A percentile compares a stretch with the other conserved stretches of the same genome.
Conservation (phyloP, 441 rosid genomes). For the Adansonia gregorii region DNA sequence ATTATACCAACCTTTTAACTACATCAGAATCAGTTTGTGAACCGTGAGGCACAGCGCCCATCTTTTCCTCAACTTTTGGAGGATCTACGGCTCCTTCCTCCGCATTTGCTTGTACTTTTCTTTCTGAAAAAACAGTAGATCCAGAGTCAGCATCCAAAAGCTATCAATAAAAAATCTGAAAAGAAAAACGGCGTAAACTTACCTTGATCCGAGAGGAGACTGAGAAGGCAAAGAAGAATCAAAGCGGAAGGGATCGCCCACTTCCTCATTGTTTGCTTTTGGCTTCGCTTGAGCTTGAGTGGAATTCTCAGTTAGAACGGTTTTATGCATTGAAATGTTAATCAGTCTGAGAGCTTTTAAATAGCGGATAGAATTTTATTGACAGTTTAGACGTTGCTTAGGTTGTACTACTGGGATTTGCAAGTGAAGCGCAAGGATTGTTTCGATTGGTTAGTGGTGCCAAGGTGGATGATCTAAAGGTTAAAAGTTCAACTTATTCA, state of each 20-base stretch:
- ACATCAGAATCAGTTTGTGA: slow-evolving; percentile 92
- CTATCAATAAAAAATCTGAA: neutral
- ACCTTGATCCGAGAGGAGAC: slow-evolving; percentile 91
- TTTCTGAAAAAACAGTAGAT: slow-evolving; percentile 47
- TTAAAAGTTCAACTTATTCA: rapidly evolving
- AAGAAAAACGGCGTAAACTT: neutral
- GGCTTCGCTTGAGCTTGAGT: neutral
- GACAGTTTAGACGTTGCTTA: slow-evolving; percentile 6
- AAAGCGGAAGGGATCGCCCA: slow-evolving; percentile 85
- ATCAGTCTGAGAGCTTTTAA: slow-evolving; percentile 19
- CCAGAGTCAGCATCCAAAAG: slow-evolving; percentile 21
- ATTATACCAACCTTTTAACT: slow-evolving; percentile 60
- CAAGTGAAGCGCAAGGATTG: slow-evolving; percentile 31
- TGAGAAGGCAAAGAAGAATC: slow-evolving; percentile 66
- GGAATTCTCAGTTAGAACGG: neutral
- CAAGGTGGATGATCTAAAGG: slow-evolving; percentile 57
- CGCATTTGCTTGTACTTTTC: slow-evolving; percentile 81
- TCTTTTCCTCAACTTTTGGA: slow-evolving; percentile 89
- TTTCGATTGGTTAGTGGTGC: slow-evolving; percentile 23
- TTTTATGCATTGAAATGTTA: neutral
- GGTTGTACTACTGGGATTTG: neutral
- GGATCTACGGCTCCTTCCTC: slow-evolving; percentile 68
- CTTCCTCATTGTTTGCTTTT: slow-evolving; percentile 65
- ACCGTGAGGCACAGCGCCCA: slow-evolving; percentile 90
- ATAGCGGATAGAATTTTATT: neutral